These are phyloP conservation scores for Periconia sp. DNA, from an alignment of 2,329 filamentous ascomycete genomes.

Conservation along the genomic window DNA sequence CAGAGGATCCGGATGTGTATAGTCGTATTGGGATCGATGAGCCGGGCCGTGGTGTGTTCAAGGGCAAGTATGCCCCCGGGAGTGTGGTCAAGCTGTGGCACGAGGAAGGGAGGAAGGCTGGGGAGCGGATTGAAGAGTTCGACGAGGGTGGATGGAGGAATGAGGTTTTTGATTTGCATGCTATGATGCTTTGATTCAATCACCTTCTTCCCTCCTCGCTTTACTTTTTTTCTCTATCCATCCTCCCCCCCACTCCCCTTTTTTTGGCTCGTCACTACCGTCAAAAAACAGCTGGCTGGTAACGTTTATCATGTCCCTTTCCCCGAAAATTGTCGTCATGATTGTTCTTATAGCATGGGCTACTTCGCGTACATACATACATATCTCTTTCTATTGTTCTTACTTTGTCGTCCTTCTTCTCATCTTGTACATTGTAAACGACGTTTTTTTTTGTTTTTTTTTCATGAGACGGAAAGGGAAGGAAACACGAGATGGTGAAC, in stretches of 20 bases:
- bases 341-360: too few species aligned
- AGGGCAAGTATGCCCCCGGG: slow-evolving; percentile 82
- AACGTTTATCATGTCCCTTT: too few species aligned
- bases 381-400: too few species aligned
- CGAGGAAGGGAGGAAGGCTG: slow-evolving; percentile 70
- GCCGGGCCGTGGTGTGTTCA: slow-evolving; percentile 68
- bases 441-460: too few species aligned
- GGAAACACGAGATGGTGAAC: too few species aligned
- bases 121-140: slow-evolving; percentile 74
- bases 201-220: not conserved
- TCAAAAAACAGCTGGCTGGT: not conserved
- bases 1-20: slow-evolving; percentile 75
- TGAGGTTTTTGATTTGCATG: slow-evolving; percentile 69
- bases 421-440: too few species aligned
- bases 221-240: not conserved
- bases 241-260: too few species aligned
- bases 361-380: too few species aligned
- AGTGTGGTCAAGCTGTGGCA: slow-evolving; percentile 91
- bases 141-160: slow-evolving; percentile 78
- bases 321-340: too few species aligned
- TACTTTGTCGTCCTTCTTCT: too few species aligned
- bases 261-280: not conserved
- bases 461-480: too few species aligned
- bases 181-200: slow-evolving; percentile 27
- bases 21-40: slow-evolving; percentile 69